Conservation (phyloP, 495 filamentous ascomycete genomes). For the Aspergillus saccharolyticus region DNA sequence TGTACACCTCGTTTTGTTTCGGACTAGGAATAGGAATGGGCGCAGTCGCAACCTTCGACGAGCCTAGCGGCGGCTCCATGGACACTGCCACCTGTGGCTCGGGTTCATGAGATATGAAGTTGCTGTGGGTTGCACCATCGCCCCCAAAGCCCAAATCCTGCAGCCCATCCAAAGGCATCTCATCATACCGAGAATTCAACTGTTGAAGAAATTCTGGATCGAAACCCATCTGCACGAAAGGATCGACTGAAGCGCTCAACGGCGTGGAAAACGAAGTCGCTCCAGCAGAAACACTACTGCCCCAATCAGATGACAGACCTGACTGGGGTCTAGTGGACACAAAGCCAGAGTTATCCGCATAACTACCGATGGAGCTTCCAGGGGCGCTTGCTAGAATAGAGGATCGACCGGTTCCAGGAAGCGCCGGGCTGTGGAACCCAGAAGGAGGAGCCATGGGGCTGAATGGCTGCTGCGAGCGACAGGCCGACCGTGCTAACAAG, state of each 20-base stretch:
- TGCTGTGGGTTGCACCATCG: neutral
- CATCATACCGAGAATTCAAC: slow-evolving; percentile 34
- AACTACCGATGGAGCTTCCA: slow-evolving; percentile 39
- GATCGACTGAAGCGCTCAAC: slow-evolving; percentile 27
- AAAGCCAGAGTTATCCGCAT: slow-evolving; percentile 34
- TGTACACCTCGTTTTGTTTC: slow-evolving; percentile 12
- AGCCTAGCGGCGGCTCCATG: slow-evolving; percentile 1
- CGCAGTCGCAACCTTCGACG: slow-evolving; percentile 1
- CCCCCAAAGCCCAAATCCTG: slow-evolving; percentile 18
- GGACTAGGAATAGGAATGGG: slow-evolving; percentile 16
- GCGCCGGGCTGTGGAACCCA: slow-evolving; percentile 34
- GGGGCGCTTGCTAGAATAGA: slow-evolving; percentile 34
- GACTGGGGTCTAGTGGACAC: slow-evolving; percentile 26
- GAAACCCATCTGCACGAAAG: slow-evolving; percentile 41
- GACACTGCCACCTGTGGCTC: slow-evolving; percentile 16
- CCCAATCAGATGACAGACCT: slow-evolving; percentile 36
- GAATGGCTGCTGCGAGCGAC: slow-evolving; percentile 20
- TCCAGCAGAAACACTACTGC: slow-evolving; percentile 32
- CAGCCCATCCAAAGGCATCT: slow-evolving; percentile 22
- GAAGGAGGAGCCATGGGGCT: slow-evolving; percentile 29
- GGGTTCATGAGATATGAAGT: neutral
- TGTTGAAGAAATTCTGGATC: slow-evolving; percentile 39
- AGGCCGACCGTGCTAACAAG: slow-evolving; percentile 22
- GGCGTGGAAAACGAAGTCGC: slow-evolving; percentile 31
- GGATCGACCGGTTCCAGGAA: slow-evolving; percentile 32